Base-by-base conservation (phyloP, 495 filamentous ascomycete genomes). In the Annulohypoxylon moriforme region DNA sequence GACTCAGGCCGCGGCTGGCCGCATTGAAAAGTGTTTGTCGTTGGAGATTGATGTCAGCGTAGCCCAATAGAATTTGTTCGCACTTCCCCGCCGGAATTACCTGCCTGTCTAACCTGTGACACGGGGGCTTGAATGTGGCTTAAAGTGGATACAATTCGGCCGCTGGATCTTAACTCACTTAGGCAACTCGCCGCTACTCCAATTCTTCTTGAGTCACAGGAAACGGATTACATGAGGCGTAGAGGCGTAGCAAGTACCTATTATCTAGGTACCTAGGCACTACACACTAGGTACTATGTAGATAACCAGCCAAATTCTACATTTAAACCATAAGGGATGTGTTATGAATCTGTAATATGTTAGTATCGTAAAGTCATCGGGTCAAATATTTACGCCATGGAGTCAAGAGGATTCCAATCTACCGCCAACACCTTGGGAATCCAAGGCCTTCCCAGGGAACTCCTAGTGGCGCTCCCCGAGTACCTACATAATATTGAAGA, bases 401-500 rank as follows among this genome's bases (percentile, higher is more conserved):
- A 56, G 7, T 50, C 31, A 4, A 59, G 16, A n/a, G 6, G n/a
- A n/a, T n/a, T n/a, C n/a, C n/a, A 16, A 20, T 33, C 42, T 25
- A 33, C 13, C 8, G 33, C 60, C 27, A 34, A 16, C 11, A n/a
- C 16, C n/a, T 22, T 14, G 4, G 50, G 50, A 13, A 60, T 71
- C 22, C 60, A 77, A 0, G 18, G 24, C 38, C 77, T 82, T 14
- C 79, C 80, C 18, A 53, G 22, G 10, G 79, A 82, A 22, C 64
- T 82, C 38, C 66, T 81, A 13, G n/a, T 63, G 7, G 61, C 70
- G 10, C 72, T 81, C n/a, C 80, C 80, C 3, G 31, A 59, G n/a
- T 74, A 75, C 58, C 61, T 83, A 3, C 47, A 73, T 60, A 77
- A 76, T 44, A 82, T 83, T 53, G 78, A 81, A 46, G 76, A 81